Conservation (phyloP, 2,329 filamentous ascomycete genomes). For the Chalara sp. region DNA sequence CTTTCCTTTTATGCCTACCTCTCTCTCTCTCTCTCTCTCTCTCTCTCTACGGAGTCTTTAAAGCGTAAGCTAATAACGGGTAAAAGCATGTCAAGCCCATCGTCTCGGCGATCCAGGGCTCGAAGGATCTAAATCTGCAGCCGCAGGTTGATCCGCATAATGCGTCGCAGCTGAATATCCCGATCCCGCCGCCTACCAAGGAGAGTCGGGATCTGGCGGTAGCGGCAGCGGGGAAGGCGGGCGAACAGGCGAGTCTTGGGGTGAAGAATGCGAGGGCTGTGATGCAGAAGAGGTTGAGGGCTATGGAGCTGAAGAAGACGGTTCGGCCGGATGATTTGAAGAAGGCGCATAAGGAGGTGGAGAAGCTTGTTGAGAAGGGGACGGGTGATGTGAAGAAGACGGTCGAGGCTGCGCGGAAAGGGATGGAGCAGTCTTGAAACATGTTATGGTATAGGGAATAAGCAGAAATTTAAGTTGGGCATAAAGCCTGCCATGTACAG, state of each 20-base stretch:
- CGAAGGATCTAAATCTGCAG: constrained; percentile 41
- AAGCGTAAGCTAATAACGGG: too few species aligned
- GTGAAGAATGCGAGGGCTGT: constrained; percentile 26
- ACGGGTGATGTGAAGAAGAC: constrained; percentile 27
- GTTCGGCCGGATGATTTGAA: constrained; percentile 31
- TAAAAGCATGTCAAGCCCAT: constrained; percentile 47
- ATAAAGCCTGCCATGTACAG: neutral
- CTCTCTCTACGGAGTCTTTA: too few species aligned
- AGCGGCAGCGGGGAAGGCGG: constrained; percentile 23
- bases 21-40: too few species aligned
- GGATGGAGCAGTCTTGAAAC: constrained; percentile 24
- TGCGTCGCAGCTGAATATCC: constrained; percentile 44
- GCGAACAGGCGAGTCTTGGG: constrained; percentile 23
- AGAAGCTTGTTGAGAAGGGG: constrained; percentile 30
- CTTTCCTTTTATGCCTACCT: too few species aligned
- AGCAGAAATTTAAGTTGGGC: neutral
- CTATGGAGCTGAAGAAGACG: constrained; percentile 26
- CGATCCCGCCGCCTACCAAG: constrained; percentile 50
- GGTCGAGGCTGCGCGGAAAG: constrained; percentile 30
- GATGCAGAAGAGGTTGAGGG: constrained; percentile 30
- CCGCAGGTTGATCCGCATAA: constrained; percentile 40
- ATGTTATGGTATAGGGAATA: constrained; percentile 1
- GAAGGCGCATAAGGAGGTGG: constrained; percentile 32
- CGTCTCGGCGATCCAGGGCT: constrained; percentile 43
- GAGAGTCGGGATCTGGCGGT: constrained; percentile 39